Conservation (phyloP, 306 rosid species). For the Castanea crenata region DNA sequence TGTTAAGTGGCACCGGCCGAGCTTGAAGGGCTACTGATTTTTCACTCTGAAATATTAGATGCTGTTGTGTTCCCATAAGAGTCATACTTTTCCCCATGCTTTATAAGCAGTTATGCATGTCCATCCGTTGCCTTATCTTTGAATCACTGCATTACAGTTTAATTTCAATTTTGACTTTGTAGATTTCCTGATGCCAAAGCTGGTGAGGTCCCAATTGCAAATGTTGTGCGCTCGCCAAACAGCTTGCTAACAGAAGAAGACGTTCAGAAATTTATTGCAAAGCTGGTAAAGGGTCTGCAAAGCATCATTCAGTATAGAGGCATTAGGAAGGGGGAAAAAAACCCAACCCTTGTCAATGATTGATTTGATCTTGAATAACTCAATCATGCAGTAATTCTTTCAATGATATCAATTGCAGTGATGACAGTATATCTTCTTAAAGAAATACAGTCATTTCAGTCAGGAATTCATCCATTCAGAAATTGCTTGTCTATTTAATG, state of each 20-base stretch:
- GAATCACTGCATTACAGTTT: background rate
- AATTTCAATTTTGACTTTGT: conserved; percentile 11
- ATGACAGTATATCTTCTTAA: background rate
- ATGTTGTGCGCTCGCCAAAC: conserved; percentile 41
- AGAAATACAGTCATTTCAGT: background rate
- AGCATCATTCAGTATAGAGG: background rate
- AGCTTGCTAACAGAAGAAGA: conserved; percentile 35
- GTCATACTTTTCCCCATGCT: no score
- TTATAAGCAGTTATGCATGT: no score
- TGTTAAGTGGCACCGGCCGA: conserved; percentile 52
- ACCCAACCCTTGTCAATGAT: background rate
- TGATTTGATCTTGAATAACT: background rate
- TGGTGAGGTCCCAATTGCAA: conserved; percentile 58
- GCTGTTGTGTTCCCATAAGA: no score
- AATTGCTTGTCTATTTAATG: background rate
- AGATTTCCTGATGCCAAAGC: conserved; percentile 51
- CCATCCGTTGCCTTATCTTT: no score
- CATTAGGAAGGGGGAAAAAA: background rate
- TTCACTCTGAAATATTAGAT: conserved; percentile 43
- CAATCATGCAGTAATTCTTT: background rate
- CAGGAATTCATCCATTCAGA: background rate
- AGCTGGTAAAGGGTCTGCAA: conserved; percentile 30
- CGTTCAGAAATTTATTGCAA: conserved; percentile 32
- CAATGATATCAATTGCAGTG: background rate
- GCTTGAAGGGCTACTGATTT: conserved; percentile 46